Conservation (phyloP, 306 rosid species). For the Cucurbita moschata region DNA sequence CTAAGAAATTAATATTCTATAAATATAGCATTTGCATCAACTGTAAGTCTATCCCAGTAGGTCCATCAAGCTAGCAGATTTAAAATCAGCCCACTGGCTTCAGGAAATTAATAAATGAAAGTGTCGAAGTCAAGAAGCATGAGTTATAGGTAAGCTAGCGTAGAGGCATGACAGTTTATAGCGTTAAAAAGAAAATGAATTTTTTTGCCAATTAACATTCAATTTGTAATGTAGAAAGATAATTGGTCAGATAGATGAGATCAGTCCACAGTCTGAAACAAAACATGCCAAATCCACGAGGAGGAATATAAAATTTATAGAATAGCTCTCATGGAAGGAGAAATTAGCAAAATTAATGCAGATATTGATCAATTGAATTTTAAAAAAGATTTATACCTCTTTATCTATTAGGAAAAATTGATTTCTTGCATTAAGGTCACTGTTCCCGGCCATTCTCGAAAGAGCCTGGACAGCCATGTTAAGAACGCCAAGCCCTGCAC, state of each 20-base stretch:
- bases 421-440: slow-evolving; percentile 43
- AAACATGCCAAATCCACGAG: neutral
- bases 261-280: neutral
- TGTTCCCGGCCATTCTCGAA: slow-evolving; percentile 58
- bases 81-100: neutral
- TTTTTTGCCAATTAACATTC: neutral
- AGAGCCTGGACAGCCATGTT: slow-evolving; percentile 70
- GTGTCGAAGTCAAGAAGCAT: neutral
- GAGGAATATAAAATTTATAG: neutral
- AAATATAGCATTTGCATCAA: neutral
- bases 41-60: no score
- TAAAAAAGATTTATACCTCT: slow-evolving; percentile 39
- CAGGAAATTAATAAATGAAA: neutral
- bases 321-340: neutral
- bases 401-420: slow-evolving; percentile 72
- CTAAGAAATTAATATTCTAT: neutral
- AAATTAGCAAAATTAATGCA: neutral
- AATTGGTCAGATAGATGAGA: neutral
- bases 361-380: neutral
- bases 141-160: neutral
- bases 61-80: neutral
- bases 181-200: neutral
- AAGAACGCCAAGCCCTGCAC: slow-evolving; percentile 98
- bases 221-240: neutral
- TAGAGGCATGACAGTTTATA: neutral